These are phyloP conservation scores for Papiliotrema fonsecae DNA, from an alignment of 1,284 basidiomycete species.

Conservation along the genomic window DNA sequence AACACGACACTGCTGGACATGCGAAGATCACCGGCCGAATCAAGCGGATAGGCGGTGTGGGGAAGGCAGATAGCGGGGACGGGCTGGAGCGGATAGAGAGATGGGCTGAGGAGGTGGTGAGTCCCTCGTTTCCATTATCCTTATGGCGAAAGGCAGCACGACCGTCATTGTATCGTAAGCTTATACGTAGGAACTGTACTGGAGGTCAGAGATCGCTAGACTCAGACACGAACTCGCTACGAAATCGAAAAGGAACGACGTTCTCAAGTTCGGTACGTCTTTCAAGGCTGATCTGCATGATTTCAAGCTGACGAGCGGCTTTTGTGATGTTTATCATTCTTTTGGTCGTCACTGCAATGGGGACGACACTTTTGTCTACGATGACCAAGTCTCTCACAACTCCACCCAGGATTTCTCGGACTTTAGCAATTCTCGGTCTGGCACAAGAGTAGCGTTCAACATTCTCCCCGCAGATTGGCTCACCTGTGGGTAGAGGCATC, in stretches of 20 bases:
- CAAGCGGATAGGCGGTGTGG: conserved; percentile 8
- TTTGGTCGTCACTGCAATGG: not conserved
- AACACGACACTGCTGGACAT: not conserved
- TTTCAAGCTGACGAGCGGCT: not conserved
- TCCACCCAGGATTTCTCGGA: not conserved
- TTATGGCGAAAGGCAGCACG: not conserved
- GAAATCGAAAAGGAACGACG: not conserved
- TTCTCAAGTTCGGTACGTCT: not conserved
- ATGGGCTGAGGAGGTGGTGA: conserved; percentile 38
- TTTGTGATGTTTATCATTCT: not conserved
- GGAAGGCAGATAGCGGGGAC: conserved; percentile 7
- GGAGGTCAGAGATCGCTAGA: conserved; percentile 18
- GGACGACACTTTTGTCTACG: not conserved
- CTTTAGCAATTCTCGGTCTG: too few species aligned
- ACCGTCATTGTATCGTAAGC: not conserved
- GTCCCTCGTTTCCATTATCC: conserved; percentile 2
- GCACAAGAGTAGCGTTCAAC: too few species aligned
- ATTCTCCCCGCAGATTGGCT: too few species aligned
- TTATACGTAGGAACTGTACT: conserved; percentile 15
- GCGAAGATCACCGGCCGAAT: conserved; percentile 10
- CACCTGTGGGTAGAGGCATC: too few species aligned
- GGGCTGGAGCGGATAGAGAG: conserved; percentile 29
- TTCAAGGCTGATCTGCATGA: too few species aligned
- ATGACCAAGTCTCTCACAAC: not conserved
- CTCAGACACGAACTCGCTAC: conserved; percentile 7